Evolutionary conservation across 2,329 filamentous ascomycete species (phyloP).

Genomic region (Claviceps citrina): DNA sequence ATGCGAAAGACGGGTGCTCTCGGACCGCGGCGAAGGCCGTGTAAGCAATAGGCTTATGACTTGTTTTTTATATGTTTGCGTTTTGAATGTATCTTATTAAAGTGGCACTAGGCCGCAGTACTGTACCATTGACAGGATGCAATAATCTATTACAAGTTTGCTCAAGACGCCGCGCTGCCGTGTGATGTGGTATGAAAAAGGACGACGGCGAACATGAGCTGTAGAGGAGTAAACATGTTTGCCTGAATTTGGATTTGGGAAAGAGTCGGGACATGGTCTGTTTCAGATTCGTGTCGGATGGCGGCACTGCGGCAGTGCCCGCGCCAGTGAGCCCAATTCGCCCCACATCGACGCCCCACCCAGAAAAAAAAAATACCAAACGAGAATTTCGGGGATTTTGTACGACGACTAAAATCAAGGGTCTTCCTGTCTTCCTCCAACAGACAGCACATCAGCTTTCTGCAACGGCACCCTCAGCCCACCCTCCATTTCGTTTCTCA

Average conservation of each 20-base stretch:
- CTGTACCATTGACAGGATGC: slow-evolving; percentile 2
- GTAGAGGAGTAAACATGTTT: too few species aligned
- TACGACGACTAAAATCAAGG: too few species aligned
- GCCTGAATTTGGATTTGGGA: too few species aligned
- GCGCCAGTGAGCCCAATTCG: background rate
- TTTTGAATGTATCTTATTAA: slow-evolving; percentile 7
- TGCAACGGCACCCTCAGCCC: too few species aligned
- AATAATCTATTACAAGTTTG: slow-evolving; percentile 7
- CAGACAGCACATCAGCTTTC: too few species aligned
- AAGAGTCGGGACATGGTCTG: too few species aligned
- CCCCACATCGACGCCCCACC: background rate
- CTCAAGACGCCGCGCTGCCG: background rate
- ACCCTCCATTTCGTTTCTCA: too few species aligned
- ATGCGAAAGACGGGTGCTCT: background rate
- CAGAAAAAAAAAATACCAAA: background rate
- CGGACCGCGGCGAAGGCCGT: background rate
- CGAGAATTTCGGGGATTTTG: background rate
- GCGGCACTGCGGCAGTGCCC: too few species aligned
- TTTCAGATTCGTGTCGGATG: too few species aligned
- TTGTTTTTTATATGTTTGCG: slow-evolving; percentile 6
- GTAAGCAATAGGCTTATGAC: slow-evolving; percentile 2
- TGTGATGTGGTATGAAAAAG: too few species aligned
- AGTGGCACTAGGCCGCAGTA: slow-evolving; percentile 3
- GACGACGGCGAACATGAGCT: too few species aligned
- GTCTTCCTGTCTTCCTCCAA: too few species aligned